Base-by-base conservation (phyloP, 495 filamentous ascomycete genomes). In the Usnea hakonensis region DNA sequence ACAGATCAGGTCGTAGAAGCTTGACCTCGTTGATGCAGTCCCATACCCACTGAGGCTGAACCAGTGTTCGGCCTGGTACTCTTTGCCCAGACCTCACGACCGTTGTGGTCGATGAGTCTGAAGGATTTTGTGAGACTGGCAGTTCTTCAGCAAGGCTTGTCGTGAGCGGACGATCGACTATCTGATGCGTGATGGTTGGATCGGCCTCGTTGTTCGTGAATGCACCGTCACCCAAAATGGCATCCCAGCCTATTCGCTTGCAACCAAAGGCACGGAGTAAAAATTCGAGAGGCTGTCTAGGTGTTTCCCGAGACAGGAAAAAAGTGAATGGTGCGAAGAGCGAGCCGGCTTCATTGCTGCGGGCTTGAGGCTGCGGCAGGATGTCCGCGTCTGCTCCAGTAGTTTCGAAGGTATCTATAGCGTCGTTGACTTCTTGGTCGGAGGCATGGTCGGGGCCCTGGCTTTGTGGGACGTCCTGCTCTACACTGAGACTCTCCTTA, bases 21-120 rank as follows among this genome's bases (percentile, higher is more conserved):
- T 90, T 89, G 44, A 90, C 90, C 32, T 89, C 85, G 73, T 98
- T 98, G 67, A 97, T 76, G 70, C 88, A 90, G 65, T 98, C 94
- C 94, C 94, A 98, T 17, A 98, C 83, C 91, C 95, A 98, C 71
- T 98, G 94, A 26, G 94, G 94, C 75, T 98, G 94, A 55, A 98
- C 74, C 67, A 97, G 97, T 52, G 86, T 91, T 54, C 94, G 79
- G 30, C 91, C 92, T 10, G 92, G 91, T 63, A 97, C 85, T 38
- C 92, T 83, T 89, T 89, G 44, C 89, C 90, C 32, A 88, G 37
- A 36, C 13, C 11, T 43, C 3, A 57, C 44, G 9, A 58, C 35
- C 28, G 17, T 41, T 95, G 91, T 35, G 91, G 91, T 74, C 96
- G 94, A 9, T 9, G 5, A 0, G 9, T 46, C 59, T 14, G 61